Base-by-base conservation (phyloP, 371 early-diverging fungal species). In the Mortierella sp. region DNA sequence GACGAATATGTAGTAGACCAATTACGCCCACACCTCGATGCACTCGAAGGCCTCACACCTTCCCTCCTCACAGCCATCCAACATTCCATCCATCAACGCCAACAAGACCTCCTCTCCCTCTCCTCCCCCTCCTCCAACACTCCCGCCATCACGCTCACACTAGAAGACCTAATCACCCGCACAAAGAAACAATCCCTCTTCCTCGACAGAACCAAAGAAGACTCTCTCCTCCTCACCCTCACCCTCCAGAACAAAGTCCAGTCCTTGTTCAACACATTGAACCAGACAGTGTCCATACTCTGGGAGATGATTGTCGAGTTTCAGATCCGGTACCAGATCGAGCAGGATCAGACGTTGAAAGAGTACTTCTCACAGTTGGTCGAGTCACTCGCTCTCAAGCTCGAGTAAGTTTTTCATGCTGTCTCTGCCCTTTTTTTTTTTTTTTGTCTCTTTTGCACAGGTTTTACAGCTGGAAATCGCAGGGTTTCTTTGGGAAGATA, bases 271-370 rank as follows among this genome's bases (percentile, higher is more conserved):
- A 75, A 82, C 3, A 82, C 78, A 3, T 32, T 86, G 3, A 75
- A 80, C 29, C 70, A 75, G 21, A 51, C 82, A 4, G 70, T 82
- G 10, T 27, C 49, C 4, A 35, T 71, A 7, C 74, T 86, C 4
- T 86, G 87, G 87, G 82, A 86, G 71, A 68, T 86, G 2, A 11
- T 82, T 4, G 29, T 73, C 29, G 80, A 82, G 56, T 86, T 82
- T 71, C 80, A 78, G 56, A 65, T 82, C 43, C 74, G 74, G 48
- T 74, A 86, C 55, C 87, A 82, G 16, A 29, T 80, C 4, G 78
- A 77, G 38, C 75, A 82, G 43, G 80, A 86, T 29, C 63, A 43
- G 12, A 77, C 71, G n/a, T 77, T 86, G 58, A 75, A 55, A 43
- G 78, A 86, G 3, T 80, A 82, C 29, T 82, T 79, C 73, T 27